Base-by-base conservation (phyloP, 495 filamentous ascomycete species). In the Aspergillus mulundensis region DNA sequence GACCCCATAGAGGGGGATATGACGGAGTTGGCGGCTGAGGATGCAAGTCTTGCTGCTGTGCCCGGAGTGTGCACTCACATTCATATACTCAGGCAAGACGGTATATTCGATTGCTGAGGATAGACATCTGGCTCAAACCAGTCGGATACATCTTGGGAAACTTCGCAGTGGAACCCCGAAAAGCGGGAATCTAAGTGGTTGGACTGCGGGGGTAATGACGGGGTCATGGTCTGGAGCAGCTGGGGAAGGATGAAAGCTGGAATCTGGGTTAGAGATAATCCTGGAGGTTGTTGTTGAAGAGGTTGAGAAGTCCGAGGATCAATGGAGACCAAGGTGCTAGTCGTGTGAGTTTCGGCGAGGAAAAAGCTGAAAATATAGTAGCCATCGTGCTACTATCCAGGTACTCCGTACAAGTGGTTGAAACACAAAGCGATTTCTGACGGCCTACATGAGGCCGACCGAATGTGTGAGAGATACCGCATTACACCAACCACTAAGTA, bases 31-130 rank as follows among this genome's bases (percentile, higher is more conserved):
- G 10, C 59, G 7, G 75, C 78, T 58, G 23, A 39, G 0, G 41
- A 44, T 0, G 61, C 23, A 23, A 53, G 54, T 3, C 73, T 79
- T 50, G 62, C 71, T 49, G 75, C 74, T 1, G 74, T 78, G 1
- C 34, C 76, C 11, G 72, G 56, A 0, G 66, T 80, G 54, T 77
- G 76, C 50, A 70, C 72, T 5, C 64, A 78, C 30, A 69, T 78
- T 45, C 77, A 79, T 56, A 63, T 79, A 1, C 75, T 75, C 5
- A 64, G 75, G 5, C 54, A 57, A 3, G 73, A 80, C 53, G 75
- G 78, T 54, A 21, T 2, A 50, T 51, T 2, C 58, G 78, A 30
- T 56, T 80, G 11, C 7, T 15, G 10, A 62, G 67, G 24, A 71
- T 77, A 32, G 51, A 28, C 11, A 19, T 7, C 2, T 78, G 77